Conservation (phyloP, 164 flowering plant genomes). For the grape (Vitis vinifera) region ASM3070453v1 NC_081812.1:11592501-11593000, state of each 20-base stretch:
- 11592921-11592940: too few relatives aligned
- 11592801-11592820: too few relatives aligned
- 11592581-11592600: neutral
- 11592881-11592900: too few relatives aligned
- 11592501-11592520: neutral
- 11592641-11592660: neutral
- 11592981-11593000: too few relatives aligned
- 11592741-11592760: too few relatives aligned
- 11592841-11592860: too few relatives aligned
- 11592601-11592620: neutral
- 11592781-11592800: neutral
- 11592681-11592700: neutral
- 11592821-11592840: too few relatives aligned
- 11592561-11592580: neutral
- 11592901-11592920: too few relatives aligned
- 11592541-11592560: too few relatives aligned
- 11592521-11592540: neutral
- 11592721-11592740: neutral
- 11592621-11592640: neutral
- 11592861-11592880: too few relatives aligned
- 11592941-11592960: too few relatives aligned
- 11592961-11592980: too few relatives aligned
- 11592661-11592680: neutral
- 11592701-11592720: neutral
- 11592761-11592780: neutral